Conservation (phyloP, 2,329 filamentous ascomycete species). For the Phoma herbarum region DNA sequence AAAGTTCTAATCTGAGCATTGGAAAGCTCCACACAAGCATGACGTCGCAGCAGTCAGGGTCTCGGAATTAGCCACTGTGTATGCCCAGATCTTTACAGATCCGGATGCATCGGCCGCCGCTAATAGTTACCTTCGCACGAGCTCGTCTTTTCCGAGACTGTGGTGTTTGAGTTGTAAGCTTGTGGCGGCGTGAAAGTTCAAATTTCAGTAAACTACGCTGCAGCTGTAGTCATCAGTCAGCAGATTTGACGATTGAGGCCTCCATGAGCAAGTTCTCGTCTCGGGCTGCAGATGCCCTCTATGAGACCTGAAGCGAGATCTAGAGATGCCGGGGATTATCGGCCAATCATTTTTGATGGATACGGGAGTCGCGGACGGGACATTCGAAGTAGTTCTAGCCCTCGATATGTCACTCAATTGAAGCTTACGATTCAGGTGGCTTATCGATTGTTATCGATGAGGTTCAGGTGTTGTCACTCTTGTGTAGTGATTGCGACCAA, state of each 20-base stretch:
- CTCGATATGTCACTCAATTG: neutral
- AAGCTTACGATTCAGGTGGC: constrained; percentile 1
- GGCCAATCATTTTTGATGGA: constrained; percentile 11
- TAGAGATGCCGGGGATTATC: constrained; percentile 14
- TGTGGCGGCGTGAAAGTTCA: neutral
- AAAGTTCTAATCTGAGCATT: constrained; percentile 22
- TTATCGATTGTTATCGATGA: constrained; percentile 6
- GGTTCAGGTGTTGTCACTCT: neutral
- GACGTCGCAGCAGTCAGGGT: constrained; percentile 32
- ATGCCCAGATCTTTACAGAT: constrained; percentile 23
- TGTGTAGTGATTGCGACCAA: constrained; percentile 3
- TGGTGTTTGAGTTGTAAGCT: neutral
- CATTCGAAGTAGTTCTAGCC: constrained; percentile 17
- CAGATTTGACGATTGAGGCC: neutral
- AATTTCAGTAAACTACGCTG: neutral
- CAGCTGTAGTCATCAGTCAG: constrained; percentile 1
- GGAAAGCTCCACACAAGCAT: constrained; percentile 21
- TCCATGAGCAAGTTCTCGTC: neutral
- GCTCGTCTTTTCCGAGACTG: constrained; percentile 4
- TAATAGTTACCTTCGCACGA: constrained; percentile 21
- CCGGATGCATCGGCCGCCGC: constrained; percentile 23
- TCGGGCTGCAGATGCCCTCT: constrained; percentile 10
- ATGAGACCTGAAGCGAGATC: constrained; percentile 2
- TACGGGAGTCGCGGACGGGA: neutral
- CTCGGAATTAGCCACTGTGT: constrained; percentile 21